A percentile compares a stretch with the other conserved stretches of the same genome.
Evolutionary conservation across 2,329 filamentous ascomycete species (phyloP).

Genomic region (Rasamsonia emersonii): DNA sequence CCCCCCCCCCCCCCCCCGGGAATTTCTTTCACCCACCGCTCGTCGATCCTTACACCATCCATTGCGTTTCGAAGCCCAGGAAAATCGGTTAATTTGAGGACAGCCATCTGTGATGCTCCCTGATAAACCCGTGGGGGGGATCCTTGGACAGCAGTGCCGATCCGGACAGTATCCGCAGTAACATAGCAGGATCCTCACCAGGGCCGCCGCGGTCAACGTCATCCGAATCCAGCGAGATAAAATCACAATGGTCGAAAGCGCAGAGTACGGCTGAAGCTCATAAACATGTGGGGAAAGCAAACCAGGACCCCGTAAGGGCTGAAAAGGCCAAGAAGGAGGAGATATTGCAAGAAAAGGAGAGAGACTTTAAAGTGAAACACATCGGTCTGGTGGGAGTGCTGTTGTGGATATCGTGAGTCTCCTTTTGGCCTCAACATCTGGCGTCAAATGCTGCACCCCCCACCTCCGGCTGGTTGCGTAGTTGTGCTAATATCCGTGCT

Average conservation of each 20-base stretch:
- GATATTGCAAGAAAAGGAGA: slow-evolving; percentile 22
- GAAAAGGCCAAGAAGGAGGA: slow-evolving; percentile 21
- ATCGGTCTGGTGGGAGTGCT: slow-evolving; percentile 29
- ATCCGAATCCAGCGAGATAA: slow-evolving; percentile 11
- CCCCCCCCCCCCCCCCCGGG: too few relatives aligned
- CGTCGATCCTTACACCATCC: neutral
- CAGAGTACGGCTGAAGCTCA: slow-evolving; percentile 13
- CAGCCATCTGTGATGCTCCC: slow-evolving; percentile 1
- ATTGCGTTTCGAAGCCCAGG: too few relatives aligned
- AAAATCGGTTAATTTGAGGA: too few relatives aligned
- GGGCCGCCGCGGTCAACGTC: neutral
- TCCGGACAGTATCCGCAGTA: too few relatives aligned
- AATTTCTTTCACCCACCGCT: neutral
- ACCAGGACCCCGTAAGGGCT: slow-evolving; percentile 8
- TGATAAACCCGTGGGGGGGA: slow-evolving; percentile 1
- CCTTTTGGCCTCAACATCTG: neutral
- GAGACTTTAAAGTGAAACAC: slow-evolving; percentile 31
- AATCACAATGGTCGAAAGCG: slow-evolving; percentile 14
- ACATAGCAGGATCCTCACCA: slow-evolving; percentile 1
- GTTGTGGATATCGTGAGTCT: slow-evolving; percentile 33
- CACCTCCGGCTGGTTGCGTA: neutral
- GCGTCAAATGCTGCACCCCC: neutral
- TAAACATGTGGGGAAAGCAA: slow-evolving; percentile 6
- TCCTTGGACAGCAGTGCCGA: neutral
- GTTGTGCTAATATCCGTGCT: slow-evolving; percentile 1